Base-by-base conservation (phyloP, 257 asterid species). In the Solanum pinnatisectum region DNA sequence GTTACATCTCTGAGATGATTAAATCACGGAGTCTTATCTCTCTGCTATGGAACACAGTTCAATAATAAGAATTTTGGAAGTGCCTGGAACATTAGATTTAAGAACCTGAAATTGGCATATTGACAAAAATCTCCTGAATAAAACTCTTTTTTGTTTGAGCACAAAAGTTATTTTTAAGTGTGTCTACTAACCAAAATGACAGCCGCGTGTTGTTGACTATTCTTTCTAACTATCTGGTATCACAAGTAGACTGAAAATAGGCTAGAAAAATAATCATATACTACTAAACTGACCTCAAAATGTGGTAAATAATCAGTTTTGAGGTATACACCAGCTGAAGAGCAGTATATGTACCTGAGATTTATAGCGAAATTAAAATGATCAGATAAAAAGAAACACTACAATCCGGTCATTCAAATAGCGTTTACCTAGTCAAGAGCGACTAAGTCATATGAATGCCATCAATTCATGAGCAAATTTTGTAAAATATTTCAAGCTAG, bases 311-410 rank as follows among this genome's bases (percentile, higher is more conserved):
- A 90, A 87, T 95, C 98, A 32, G 97, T 42, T 93, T 95, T 94
- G 84, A 95, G 95, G 94, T 95, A 95, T 83, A 95, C 98, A 37
- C 98, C 98, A 59, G 98, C 98, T 25, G 98, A 95, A 78, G 98
- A 95, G 93, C 98, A 95, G 94, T 95, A 95, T 89, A 95, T 95
- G 93, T 92, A 95, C 97, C 98, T 95, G 93, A 23, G 89, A 87
- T 85, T 89, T 81, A 18, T 27, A 76, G 82, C 23, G 2, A 20
- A 39, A 6, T 35, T 25, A 32, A 73, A 74, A 78, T 15, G 49
- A 86, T 30, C 68, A 49, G 44, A 49, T 18, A 82, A 25, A 42
- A 78, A 30, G 20, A 12, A 49, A 82, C 2, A 82, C 37, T 7
- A 46, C 42, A 81, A 81, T 79, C 25, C 18, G 27, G 9, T 1